Conservation (phyloP, 768 basidiomycete species). For the Lactarius vividus region DNA sequence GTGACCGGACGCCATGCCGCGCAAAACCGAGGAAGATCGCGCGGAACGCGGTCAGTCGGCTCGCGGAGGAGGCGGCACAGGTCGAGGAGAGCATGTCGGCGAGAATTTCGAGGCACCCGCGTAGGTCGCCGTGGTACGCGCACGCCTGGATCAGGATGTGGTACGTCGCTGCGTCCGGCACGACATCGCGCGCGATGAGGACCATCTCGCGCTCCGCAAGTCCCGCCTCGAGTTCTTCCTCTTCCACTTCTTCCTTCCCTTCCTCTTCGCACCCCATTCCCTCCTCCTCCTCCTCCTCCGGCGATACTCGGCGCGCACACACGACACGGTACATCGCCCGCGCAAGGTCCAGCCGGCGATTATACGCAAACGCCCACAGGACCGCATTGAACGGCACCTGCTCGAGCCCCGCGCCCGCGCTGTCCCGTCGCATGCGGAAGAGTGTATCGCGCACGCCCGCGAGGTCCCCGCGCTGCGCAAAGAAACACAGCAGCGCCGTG, state of each 20-base stretch:
- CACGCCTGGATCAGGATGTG: constrained; percentile 64
- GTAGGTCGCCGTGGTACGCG: constrained; percentile 69
- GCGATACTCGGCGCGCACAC: constrained; percentile 28
- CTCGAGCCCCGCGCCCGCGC: constrained; percentile 44
- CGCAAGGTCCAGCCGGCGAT: constrained; percentile 53
- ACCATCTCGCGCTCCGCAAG: constrained; percentile 48
- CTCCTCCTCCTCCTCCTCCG: constrained; percentile 30
- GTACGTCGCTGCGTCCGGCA: constrained; percentile 67
- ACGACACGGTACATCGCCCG: constrained; percentile 54
- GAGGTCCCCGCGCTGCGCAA: constrained; percentile 46
- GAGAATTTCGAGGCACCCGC: constrained; percentile 53
- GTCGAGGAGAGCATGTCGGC: constrained; percentile 55
- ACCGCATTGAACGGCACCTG: constrained; percentile 68
- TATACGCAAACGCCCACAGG: constrained; percentile 64
- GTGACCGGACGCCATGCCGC: constrained; percentile 45
- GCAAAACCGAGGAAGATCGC: constrained; percentile 75
- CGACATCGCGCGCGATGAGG: constrained; percentile 39
- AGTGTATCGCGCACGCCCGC: constrained; percentile 55
- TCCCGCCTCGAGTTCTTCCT: constrained; percentile 37
- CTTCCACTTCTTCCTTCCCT: constrained; percentile 31
- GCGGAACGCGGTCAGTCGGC: constrained; percentile 49
- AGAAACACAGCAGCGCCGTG: constrained; percentile 57
- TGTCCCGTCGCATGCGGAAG: constrained; percentile 44
- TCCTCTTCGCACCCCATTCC: constrained; percentile 34
- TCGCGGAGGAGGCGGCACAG: constrained; percentile 36